Evolutionary conservation across 306 rosid species (phyloP), one percentile per base, ranked within the genome.

Genomic region (Cicer chorassanicum): DNA sequence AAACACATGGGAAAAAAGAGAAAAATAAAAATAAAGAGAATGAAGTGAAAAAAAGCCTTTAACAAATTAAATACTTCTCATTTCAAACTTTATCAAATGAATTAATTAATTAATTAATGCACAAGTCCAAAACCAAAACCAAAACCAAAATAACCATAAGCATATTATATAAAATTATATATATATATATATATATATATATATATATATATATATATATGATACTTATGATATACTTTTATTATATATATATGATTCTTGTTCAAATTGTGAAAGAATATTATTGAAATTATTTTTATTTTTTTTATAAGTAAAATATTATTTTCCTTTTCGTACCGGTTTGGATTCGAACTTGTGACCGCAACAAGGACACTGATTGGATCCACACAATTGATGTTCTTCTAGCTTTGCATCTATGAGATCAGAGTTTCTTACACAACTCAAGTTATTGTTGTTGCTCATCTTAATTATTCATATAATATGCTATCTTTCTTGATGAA

Each of bases 321-420:
- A 29, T 29, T 29, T 29, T 29, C 4, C 4, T 3, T 29, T 3
- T 29, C 82, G 16, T 87, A 91, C 97, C 90, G 96, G 93, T 75
- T 92, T 94, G 70, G 79, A 43, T 34, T 95, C 87, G 57, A 95
- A 89, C 75, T 87, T 90, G 80, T 92, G 99, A 9, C 99, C 99
- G 53, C 99, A 95, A 56, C 90, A 89, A 9, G 98, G 98, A 66
- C 98, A 92, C 75, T 90, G 98, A 76, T 95, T 95, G 84, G 99
- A 92, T 89, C 92, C 96, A 88, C 99, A 95, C 79, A 86, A 78
- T 76, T 92, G 96, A 86, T 95, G 97, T 63, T 92, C 93, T 86
- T 89, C 99, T 3, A 95, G 96, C 91, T 92, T 95, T 0, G 99
- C 91, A 89, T 95, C 99, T 80, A 95, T 86, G 60, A 90, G 93